Percentiles rank a stretch among this genome's conserved stretches.
These are phyloP conservation scores for Musa schizocarpa DNA, from an alignment of 176 grass and related monocot genomes.

Conservation along the genomic window DNA sequence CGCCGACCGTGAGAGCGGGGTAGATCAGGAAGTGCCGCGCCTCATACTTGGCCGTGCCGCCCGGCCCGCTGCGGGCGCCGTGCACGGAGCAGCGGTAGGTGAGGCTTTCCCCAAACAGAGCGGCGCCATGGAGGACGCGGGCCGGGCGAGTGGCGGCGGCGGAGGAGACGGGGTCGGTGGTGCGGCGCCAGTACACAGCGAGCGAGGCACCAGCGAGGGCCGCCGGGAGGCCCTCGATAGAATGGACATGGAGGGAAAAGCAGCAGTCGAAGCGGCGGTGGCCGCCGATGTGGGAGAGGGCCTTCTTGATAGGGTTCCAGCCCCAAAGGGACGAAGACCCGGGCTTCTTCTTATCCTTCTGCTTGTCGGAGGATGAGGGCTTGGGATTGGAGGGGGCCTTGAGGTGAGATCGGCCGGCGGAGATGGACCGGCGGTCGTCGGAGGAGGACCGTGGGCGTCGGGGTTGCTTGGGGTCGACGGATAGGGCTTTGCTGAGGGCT, in stretches of 20 bases:
- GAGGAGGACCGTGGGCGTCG: constrained; percentile 39
- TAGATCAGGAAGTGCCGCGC: constrained; percentile 53
- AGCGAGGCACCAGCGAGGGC: constrained; percentile 44
- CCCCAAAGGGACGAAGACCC: constrained; percentile 7
- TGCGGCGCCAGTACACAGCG: constrained; percentile 56
- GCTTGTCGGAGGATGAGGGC: constrained; percentile 40
- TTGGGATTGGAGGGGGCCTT: constrained; percentile 21
- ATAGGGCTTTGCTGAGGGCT: constrained; percentile 79
- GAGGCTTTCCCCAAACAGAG: constrained; percentile 55
- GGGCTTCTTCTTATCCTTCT: constrained; percentile 23
- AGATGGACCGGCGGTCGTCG: constrained; percentile 12
- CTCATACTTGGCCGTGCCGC: constrained; percentile 72
- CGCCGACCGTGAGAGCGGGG: constrained; percentile 23
- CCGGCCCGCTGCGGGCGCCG: constrained; percentile 29
- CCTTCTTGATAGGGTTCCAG: constrained; percentile 48
- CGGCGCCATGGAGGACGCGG: constrained; percentile 40
- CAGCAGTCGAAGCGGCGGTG: constrained; percentile 72
- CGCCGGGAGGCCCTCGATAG: constrained; percentile 61
- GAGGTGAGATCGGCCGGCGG: constrained; percentile 12
- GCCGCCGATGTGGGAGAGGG: constrained; percentile 76
- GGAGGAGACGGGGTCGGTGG: constrained; percentile 25
- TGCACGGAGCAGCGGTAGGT: constrained; percentile 63
- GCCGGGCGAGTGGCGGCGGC: constrained; percentile 35
- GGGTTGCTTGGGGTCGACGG: constrained; percentile 54
- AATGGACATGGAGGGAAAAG: constrained; percentile 76